Base-by-base conservation (phyloP, 2,329 filamentous ascomycete species). In the Claviceps purpurea region DNA sequence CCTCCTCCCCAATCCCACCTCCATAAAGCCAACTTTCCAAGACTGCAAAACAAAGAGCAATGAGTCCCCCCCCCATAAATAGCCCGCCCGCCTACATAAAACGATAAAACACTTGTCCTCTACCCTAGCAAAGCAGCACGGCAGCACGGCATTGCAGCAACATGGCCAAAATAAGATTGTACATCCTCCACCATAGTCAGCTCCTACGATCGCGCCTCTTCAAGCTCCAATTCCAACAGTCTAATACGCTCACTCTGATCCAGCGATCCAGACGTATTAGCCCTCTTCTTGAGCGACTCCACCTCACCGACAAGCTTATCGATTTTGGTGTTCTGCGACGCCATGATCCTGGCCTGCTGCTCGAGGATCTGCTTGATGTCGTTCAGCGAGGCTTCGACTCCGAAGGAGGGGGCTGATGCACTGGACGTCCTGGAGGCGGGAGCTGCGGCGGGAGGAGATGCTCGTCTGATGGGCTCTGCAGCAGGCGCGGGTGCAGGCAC, bases 321-420 rank as follows among this genome's bases (percentile, higher is more conserved):
- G 59, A 94, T 89, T 66, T 89, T 84, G 62, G 86, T 77, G 49
- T 79, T 85, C 69, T 95, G 86, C n/a, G 79, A 74, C 56, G 74
- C 80, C 63, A 95, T 87, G 57, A 89, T 81, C 71, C 79, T 81
- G 52, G 79, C 87, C 70, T 95, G 89, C 57, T 79, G 77, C 65
- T 87, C 81, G 38, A 96, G 74, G 59, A 93, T 71, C 52, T 78
- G 72, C 69, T 87, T 91, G 70, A 95, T 93, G 61, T 90, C 79
- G 40, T 79, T 73, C 44, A 95, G 76, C 5, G 84, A 81, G 34
- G 79, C 73, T 60, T 84, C 81, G 13, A 88, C 73, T 7, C 64
- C 60, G 30, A 62, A 60, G 2, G 67, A 56, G 13, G 65, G 58
- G 24, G 62, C 60, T n/a, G 67, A 56, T 16, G 65, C 59, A 26